Conservation (phyloP, 139 green algal species). For the Chlorella sp. region DNA sequence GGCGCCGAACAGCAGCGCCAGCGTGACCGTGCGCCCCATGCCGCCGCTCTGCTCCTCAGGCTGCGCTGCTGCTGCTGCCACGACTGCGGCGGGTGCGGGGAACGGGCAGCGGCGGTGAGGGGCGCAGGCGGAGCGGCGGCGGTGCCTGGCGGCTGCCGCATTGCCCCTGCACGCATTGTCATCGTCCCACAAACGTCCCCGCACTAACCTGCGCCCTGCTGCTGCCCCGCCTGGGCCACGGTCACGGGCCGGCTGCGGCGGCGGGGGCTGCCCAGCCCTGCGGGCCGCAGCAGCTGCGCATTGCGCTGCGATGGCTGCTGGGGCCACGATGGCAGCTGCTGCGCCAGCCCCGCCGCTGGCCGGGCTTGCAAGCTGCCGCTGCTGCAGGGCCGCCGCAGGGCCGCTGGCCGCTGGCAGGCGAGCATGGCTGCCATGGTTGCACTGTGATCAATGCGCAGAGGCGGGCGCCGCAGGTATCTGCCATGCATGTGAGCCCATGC, state of each 20-base stretch:
- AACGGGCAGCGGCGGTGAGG: not conserved
- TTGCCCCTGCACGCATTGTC: not conserved
- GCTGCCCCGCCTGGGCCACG: not conserved
- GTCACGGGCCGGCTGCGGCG: not conserved
- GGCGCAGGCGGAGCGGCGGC: not conserved
- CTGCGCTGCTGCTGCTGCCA: slow-evolving; percentile 15
- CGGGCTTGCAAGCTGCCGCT: not conserved
- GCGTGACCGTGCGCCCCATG: slow-evolving; percentile 42
- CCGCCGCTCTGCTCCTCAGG: not conserved
- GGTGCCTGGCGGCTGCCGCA: not conserved
- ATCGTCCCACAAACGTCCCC: not conserved
- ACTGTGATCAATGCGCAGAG: no score
- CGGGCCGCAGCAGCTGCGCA: slow-evolving; percentile 4
- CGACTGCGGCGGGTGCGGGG: not conserved
- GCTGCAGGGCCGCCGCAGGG: not conserved
- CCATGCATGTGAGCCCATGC: no score
- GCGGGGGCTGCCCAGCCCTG: not conserved
- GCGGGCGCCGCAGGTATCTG: no score
- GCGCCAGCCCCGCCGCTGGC: not conserved
- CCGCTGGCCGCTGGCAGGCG: not conserved
- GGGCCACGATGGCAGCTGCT: not conserved
- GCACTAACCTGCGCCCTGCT: not conserved
- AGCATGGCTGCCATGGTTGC: no score
- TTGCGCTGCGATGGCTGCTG: slow-evolving; percentile 6
- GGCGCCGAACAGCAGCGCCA: slow-evolving; percentile 87